Evolutionary conservation across 2,329 filamentous ascomycete species (phyloP), one percentile per base, ranked within the genome.

Genomic region (Moelleriella libera): DNA sequence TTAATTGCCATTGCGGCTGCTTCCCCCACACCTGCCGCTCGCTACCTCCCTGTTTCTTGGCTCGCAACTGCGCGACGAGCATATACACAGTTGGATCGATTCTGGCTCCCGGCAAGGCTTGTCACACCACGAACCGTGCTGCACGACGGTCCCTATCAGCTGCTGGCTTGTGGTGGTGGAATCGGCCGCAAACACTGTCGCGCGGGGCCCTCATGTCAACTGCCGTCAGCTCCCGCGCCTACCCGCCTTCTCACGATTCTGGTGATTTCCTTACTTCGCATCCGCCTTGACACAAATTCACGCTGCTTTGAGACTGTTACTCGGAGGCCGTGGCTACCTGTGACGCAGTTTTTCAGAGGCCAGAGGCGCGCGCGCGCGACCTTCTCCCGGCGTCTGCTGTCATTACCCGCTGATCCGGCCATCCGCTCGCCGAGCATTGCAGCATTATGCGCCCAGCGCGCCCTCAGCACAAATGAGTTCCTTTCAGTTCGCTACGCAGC

Each of bases 401-500:
- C 44, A 34, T 41, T 41, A 42, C 32, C 14, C 49, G 30, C 49
- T 54, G 58, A 14, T 59, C 52, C 80, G 85, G 63, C 71, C 74
- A 51, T 69, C 73, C 49, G 72, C 73, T 55, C 73, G 80, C 59
- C 76, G 74, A 60, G 70, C 83, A 54, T 65, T 84, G 61, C 80
- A 80, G 37, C 82, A 85, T 61, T 81, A 72, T 60, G 57, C 51
- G 41, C 51, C 52, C 34, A 47, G 45, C 47, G 71, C 75, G 43
- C 77, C 80, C 60, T 81, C 41, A 34, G 49, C 57, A 41, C 60
- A 62, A 31, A 63, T 88, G 78, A 81, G 82, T 63, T 80, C 76
- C 58, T 90, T 88, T 65, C 78, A 81, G 43, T 89, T 89, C 68
- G 79, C 81, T 63, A 81, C 84, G 55, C 71, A 71, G 52, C 67